Base-by-base conservation (phyloP, 495 filamentous ascomycete genomes). In the Penicillium parvum region DNA sequence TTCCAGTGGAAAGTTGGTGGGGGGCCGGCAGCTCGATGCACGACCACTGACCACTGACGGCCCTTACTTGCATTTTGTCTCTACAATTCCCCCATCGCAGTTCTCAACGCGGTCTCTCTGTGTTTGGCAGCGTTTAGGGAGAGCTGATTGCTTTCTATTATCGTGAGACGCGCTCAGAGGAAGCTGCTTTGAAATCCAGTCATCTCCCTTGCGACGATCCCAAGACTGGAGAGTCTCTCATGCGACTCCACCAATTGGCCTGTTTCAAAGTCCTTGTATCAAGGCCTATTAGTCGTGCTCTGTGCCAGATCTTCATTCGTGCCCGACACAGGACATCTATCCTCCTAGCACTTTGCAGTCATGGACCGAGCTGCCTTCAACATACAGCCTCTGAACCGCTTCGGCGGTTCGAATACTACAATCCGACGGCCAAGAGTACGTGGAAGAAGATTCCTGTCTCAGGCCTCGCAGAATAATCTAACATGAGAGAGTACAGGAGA, bases 341-440 rank as follows among this genome's bases (percentile, higher is more conserved):
- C 32, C 11, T n/a, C n/a, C n/a, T n/a, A 9, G n/a, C 10, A 19
- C 6, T 20, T 10, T 8, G 14, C 20, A 41, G 26, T 30, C 8
- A 74, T 74, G 69, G 58, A 58, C 38, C 55, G 50, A 12, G 50
- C 36, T 18, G 30, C 44, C 28, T 88, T 87, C 50, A 61, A 81
- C 20, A 79, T 87, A 32, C 78, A 84, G 43, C 81, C 83, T 8
- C 55, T 82, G 27, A 54, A 68, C 46, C 77, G 77, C 27, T 86
- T 86, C 50, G 63, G 54, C 22, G 79, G 78, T 40, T 69, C 75
- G 33, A 79, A 71, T 55, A 76, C 81, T 26, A 66, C 79, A 8
- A 81, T 88, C 43, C 78, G 82, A 50, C 72, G 84, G 45, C 84
- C 84, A 11, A 85, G 72, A 68, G 84, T 84, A 63, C 36, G 69